Percentiles rank a stretch among this genome's conserved stretches.
These are phyloP conservation scores for Flaveria sonorensis DNA, from an alignment of 129 eudicot genomes.

Conservation along the genomic window DNA sequence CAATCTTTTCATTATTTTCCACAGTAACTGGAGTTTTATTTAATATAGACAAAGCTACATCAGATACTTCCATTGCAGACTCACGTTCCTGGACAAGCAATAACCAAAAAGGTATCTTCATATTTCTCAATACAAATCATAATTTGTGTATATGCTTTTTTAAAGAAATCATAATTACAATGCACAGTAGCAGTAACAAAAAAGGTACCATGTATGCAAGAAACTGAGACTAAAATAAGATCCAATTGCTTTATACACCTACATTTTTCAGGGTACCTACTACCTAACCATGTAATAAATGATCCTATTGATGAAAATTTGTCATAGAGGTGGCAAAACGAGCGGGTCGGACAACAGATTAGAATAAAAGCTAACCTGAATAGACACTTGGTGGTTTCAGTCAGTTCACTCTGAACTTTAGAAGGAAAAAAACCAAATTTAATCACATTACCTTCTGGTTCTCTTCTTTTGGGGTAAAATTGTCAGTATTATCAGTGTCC, in stretches of 20 bases:
- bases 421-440: neutral
- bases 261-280: neutral
- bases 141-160: neutral
- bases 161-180: neutral
- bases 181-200: slow-evolving; percentile 17
- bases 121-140: slow-evolving; percentile 22
- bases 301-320: neutral
- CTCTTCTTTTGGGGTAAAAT: slow-evolving; percentile 20
- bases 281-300: neutral
- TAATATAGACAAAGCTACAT: slow-evolving; percentile 53
- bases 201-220: neutral
- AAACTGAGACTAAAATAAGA: slow-evolving; percentile 6
- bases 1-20: slow-evolving; percentile 7
- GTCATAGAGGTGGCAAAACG: neutral
- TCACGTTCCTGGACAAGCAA: slow-evolving; percentile 52
- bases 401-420: neutral
- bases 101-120: slow-evolving; percentile 21
- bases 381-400: neutral
- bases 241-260: neutral
- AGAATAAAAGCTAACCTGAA: neutral
- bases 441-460: slow-evolving; percentile 17
- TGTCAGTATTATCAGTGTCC: slow-evolving; percentile 16
- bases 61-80: slow-evolving; percentile 62
- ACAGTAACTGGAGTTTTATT: slow-evolving; percentile 34
- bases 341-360: neutral